phyloP scores from a whole-genome alignment of 208 protist genomes.

The Borovskyia barvae region DNA sequence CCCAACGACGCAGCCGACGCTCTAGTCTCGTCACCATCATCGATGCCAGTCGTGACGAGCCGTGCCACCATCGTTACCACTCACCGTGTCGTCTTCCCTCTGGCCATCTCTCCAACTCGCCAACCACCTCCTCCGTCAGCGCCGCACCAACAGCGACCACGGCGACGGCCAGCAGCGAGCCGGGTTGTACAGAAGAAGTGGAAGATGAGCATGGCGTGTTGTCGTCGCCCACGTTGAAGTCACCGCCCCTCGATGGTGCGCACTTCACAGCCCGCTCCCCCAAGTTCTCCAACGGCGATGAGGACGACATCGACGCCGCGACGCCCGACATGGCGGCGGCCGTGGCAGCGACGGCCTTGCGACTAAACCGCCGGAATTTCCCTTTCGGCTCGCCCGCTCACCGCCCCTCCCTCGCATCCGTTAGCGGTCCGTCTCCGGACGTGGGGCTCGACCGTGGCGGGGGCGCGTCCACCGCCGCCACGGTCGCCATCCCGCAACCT shows the following conservation, averaged over 20 bases:
- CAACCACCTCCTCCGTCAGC: too few relatives aligned
- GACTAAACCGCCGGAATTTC: conserved; percentile 6
- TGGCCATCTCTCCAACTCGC: not conserved
- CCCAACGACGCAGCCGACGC: not conserved
- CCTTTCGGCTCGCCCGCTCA: not conserved
- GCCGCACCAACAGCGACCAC: not conserved
- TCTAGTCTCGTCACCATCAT: conserved; percentile 4
- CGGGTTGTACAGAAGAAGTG: too few relatives aligned
- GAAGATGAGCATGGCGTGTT: not conserved
- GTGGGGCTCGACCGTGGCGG: too few relatives aligned
- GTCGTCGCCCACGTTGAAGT: not conserved
- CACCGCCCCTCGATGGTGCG: not conserved
- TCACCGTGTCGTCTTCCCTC: too few relatives aligned
- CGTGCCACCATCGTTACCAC: too few relatives aligned
- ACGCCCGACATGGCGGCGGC: conserved; percentile 5
- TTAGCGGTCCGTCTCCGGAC: too few relatives aligned
- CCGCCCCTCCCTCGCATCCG: not conserved
- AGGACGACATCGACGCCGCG: not conserved
- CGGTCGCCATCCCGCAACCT: too few relatives aligned
- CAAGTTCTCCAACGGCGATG: not conserved
- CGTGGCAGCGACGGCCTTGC: not conserved
- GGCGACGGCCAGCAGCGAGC: not conserved
- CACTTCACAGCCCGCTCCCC: not conserved
- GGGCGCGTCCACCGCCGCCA: too few relatives aligned
- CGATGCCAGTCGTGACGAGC: not conserved